Evolutionary conservation across 2,329 filamentous ascomycete genomes (phyloP).

Genomic region (Laburnicola sp.): DNA sequence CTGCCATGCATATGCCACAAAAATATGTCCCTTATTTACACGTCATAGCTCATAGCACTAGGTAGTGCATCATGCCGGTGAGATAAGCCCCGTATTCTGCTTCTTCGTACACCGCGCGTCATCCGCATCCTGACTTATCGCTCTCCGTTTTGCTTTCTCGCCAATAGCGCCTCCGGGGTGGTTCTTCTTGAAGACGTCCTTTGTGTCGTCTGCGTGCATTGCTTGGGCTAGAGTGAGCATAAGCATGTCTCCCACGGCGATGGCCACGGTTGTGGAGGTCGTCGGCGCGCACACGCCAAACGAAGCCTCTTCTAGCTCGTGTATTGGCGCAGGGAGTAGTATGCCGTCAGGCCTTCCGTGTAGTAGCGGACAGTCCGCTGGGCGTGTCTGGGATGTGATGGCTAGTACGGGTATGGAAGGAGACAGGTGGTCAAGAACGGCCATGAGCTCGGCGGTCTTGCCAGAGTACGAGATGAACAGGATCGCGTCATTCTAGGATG

Average conservation of each 20-base stretch:
- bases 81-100: conserved; percentile 15
- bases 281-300: conserved; percentile 90
- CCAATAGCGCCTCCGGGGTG: conserved; percentile 95
- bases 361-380: conserved; percentile 71
- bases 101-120: conserved; percentile 14
- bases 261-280: conserved; percentile 85
- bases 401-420: conserved; percentile 69
- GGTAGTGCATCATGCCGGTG: conserved; percentile 14
- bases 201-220: conserved; percentile 58
- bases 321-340: conserved; percentile 81
- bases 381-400: conserved; percentile 71
- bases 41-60: not conserved
- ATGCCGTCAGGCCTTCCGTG: conserved; percentile 61
- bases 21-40: conserved; percentile 2
- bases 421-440: conserved; percentile 76
- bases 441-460: conserved; percentile 78
- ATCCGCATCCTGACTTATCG: conserved; percentile 3
- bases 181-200: conserved; percentile 68
- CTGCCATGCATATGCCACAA: not conserved
- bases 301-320: conserved; percentile 73
- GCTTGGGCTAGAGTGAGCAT: conserved; percentile 76
- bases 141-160: conserved; percentile 42
- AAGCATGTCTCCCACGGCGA: conserved; percentile 85
- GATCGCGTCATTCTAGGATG: conserved; percentile 67
- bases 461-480: conserved; percentile 91